A percentile compares a stretch with the other conserved stretches of the same genome.
phyloP scores from a whole-genome alignment of 352 stramenopile genomes.

The Phytopythium chamaehyphon region DNA sequence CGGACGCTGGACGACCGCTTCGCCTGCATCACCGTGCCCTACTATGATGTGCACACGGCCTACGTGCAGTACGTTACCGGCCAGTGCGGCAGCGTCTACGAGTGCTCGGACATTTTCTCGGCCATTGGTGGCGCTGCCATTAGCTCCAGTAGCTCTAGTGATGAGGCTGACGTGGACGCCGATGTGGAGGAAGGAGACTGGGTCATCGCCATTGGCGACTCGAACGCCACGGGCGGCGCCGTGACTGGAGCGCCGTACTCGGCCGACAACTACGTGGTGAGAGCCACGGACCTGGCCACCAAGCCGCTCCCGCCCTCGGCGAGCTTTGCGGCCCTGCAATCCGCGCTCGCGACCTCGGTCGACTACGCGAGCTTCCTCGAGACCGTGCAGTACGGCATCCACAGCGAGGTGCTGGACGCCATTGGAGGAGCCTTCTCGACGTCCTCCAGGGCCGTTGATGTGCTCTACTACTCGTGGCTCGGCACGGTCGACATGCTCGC shows the following conservation, averaged over 20 bases:
- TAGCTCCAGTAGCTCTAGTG: background rate
- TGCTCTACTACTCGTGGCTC: constrained; percentile 74
- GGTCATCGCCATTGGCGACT: constrained; percentile 20
- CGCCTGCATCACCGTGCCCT: constrained; percentile 67
- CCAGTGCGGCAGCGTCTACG: constrained; percentile 53
- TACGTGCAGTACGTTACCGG: constrained; percentile 43
- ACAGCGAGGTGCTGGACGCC: constrained; percentile 59
- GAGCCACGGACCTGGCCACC: constrained; percentile 34
- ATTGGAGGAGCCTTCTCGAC: constrained; percentile 54
- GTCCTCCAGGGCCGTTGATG: constrained; percentile 40
- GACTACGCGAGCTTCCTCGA: constrained; percentile 61
- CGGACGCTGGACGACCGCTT: constrained; percentile 52
- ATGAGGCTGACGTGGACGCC: background rate
- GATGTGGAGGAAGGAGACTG: background rate
- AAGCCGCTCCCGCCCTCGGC: constrained; percentile 37
- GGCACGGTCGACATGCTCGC: constrained; percentile 63
- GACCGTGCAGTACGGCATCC: constrained; percentile 50
- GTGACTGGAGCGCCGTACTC: constrained; percentile 31
- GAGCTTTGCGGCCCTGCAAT: constrained; percentile 49
- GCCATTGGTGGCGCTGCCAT: constrained; percentile 34
- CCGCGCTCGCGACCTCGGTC: constrained; percentile 35
- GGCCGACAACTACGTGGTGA: constrained; percentile 48
- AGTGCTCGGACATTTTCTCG: constrained; percentile 58
- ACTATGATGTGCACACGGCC: constrained; percentile 72
- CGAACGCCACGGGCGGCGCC: constrained; percentile 24